A percentile compares a stretch with the other conserved stretches of the same genome.
Evolutionary conservation across 2,329 filamentous ascomycete species (phyloP).

Genomic region (Fonsecaea pedrosoi): DNA sequence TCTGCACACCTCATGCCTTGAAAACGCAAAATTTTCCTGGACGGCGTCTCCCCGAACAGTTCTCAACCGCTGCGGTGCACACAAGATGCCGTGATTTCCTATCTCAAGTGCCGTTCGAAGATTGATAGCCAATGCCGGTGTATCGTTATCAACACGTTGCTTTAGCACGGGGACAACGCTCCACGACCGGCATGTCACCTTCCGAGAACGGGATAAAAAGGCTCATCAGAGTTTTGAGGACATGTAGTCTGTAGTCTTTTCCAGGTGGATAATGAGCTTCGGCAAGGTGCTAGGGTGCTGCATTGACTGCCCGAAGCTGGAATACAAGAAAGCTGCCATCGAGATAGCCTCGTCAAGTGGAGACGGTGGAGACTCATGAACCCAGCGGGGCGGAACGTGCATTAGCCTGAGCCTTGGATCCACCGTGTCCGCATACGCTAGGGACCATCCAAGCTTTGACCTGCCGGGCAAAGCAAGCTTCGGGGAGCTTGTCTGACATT

Average conservation of each 20-base stretch:
- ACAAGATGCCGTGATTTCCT: neutral
- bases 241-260: neutral
- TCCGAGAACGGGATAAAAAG: conserved; percentile 13
- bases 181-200: conserved; percentile 7
- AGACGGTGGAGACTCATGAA: neutral
- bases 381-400: neutral
- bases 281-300: neutral
- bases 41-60: neutral
- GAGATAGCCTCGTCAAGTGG: conserved; percentile 9
- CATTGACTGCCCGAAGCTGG: neutral
- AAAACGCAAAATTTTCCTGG: neutral
- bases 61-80: neutral
- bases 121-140: conserved; percentile 7
- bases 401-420: neutral
- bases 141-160: conserved; percentile 8
- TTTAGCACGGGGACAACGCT: neutral
- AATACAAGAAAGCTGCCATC: conserved; percentile 3
- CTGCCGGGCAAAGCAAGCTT: neutral
- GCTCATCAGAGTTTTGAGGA: neutral
- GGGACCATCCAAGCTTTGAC: neutral
- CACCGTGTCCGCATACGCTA: neutral
- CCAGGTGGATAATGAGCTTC: neutral
- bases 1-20: neutral
- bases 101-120: neutral
- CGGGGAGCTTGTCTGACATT: conserved; percentile 13